These are phyloP conservation scores for Cladosporium colombiae DNA, from an alignment of 2,329 filamentous ascomycete species.

Conservation along the genomic window DNA sequence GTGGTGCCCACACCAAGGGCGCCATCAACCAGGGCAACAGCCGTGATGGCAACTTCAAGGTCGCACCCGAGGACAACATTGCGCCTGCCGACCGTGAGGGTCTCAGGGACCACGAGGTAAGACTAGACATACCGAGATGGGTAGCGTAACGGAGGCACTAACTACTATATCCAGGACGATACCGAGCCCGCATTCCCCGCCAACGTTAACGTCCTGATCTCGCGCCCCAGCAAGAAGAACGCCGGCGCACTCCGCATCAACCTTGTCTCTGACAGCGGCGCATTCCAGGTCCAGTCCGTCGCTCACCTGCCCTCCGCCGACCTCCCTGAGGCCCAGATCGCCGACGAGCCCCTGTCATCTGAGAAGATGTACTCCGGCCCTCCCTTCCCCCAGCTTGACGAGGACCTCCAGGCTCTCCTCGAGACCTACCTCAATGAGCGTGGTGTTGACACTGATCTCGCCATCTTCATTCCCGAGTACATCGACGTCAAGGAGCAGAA, in stretches of 20 bases:
- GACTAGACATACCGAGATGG: background rate
- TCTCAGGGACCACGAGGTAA: constrained; percentile 54
- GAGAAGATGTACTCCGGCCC: constrained; percentile 88
- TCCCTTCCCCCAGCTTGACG: constrained; percentile 89
- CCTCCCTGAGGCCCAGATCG: constrained; percentile 72
- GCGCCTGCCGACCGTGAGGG: constrained; percentile 61
- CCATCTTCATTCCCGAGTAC: constrained; percentile 91
- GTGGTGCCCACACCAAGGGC: constrained; percentile 59
- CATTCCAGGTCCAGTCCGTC: constrained; percentile 85
- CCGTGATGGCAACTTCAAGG: constrained; percentile 53
- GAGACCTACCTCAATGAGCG: constrained; percentile 95
- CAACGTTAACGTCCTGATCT: constrained; percentile 80
- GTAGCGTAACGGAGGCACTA: constrained; percentile 43
- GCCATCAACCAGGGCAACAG: constrained; percentile 56
- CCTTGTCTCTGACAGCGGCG: constrained; percentile 80
- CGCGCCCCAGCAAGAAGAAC: constrained; percentile 74
- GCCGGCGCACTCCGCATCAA: constrained; percentile 81
- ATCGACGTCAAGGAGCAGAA: constrained; percentile 98
- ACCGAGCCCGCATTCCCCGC: constrained; percentile 62
- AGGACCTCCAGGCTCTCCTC: constrained; percentile 88
- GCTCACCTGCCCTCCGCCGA: constrained; percentile 80
- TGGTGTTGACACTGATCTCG: constrained; percentile 82
- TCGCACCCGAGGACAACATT: constrained; percentile 58
- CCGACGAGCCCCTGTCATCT: constrained; percentile 38
- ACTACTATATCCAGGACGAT: constrained; percentile 5